phyloP scores from a whole-genome alignment of 208 protist species.

The Trypanosoma scelopori region DNA sequence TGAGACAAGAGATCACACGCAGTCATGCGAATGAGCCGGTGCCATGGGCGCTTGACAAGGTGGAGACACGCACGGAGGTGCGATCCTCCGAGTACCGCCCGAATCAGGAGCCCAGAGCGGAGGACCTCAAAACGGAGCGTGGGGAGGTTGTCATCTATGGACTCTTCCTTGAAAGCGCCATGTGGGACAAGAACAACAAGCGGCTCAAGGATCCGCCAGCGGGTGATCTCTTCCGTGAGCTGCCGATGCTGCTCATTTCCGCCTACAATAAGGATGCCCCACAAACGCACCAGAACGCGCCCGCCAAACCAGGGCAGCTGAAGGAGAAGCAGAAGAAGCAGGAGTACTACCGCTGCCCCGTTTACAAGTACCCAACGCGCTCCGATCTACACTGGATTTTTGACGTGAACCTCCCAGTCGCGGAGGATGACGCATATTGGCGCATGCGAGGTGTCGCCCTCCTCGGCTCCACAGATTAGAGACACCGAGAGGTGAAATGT shows the following conservation, averaged over 20 bases:
- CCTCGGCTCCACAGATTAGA: constrained; percentile 84
- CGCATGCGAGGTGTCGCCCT: constrained; percentile 95
- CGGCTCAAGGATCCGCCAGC: constrained; percentile 92
- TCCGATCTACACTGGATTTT: constrained; percentile 98
- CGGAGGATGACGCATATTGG: constrained; percentile 95
- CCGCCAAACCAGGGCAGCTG: constrained; percentile 54
- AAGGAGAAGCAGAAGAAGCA: constrained; percentile 90
- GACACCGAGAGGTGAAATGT: not conserved
- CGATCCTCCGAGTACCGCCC: constrained; percentile 88
- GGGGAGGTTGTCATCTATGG: constrained; percentile 98
- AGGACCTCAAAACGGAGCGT: constrained; percentile 88
- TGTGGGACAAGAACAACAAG: constrained; percentile 95
- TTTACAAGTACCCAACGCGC: constrained; percentile 96
- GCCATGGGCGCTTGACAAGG: constrained; percentile 97
- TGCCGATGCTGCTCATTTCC: constrained; percentile 96
- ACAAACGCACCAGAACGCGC: constrained; percentile 45
- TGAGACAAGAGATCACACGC: constrained; percentile 96
- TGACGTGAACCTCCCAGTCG: constrained; percentile 93
- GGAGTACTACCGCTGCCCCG: constrained; percentile 96
- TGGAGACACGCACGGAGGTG: constrained; percentile 95
- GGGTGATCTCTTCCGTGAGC: constrained; percentile 93
- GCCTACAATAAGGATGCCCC: constrained; percentile 90
- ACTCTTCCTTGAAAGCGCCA: constrained; percentile 96
- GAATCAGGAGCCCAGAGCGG: constrained; percentile 90
- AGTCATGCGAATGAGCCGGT: constrained; percentile 88